Conservation (phyloP, 2,329 filamentous ascomycete species). For the Thelonectria rubi region DNA sequence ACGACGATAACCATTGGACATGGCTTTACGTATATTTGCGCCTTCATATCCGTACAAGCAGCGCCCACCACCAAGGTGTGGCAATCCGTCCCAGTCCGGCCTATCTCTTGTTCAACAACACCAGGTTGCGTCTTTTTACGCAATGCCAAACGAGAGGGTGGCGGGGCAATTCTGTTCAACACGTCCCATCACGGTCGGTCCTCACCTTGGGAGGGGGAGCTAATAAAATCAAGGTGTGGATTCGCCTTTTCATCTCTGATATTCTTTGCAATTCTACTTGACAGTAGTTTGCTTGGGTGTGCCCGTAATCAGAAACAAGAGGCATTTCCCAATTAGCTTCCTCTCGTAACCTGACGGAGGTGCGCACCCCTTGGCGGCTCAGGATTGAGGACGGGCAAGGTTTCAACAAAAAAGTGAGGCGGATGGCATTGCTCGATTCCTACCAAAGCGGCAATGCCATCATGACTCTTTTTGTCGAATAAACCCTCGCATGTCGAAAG, state of each 20-base stretch:
- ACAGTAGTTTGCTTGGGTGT: constrained; percentile 1
- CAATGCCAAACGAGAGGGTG: constrained; percentile 29
- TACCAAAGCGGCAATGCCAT: background rate
- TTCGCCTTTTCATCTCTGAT: constrained; percentile 4
- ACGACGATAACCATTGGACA: constrained; percentile 6
- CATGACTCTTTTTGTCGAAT: constrained; percentile 16
- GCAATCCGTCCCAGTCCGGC: constrained; percentile 14
- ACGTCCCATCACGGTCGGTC: background rate
- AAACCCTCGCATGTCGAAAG: constrained; percentile 11
- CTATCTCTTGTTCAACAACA: constrained; percentile 27
- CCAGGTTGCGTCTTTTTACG: constrained; percentile 46
- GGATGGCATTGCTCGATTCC: constrained; percentile 4
- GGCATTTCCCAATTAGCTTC: constrained; percentile 14
- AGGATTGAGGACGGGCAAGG: constrained; percentile 5
- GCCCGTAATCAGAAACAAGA: constrained; percentile 9
- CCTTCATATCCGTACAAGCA: constrained; percentile 12
- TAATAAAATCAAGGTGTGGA: constrained; percentile 9
- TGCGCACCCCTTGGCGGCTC: constrained; percentile 1
- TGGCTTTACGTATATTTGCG: constrained; percentile 24
- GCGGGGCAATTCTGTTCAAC: constrained; percentile 29
- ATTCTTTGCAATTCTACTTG: constrained; percentile 9
- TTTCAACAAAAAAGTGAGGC: constrained; percentile 14
- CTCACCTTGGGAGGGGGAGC: background rate
- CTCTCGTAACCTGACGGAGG: constrained; percentile 10
- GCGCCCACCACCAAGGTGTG: constrained; percentile 11